Evolutionary conservation across 805 yeast genomes (phyloP), one percentile per base, ranked within the genome.

Genomic region (Barnettozyma salicaria): DNA sequence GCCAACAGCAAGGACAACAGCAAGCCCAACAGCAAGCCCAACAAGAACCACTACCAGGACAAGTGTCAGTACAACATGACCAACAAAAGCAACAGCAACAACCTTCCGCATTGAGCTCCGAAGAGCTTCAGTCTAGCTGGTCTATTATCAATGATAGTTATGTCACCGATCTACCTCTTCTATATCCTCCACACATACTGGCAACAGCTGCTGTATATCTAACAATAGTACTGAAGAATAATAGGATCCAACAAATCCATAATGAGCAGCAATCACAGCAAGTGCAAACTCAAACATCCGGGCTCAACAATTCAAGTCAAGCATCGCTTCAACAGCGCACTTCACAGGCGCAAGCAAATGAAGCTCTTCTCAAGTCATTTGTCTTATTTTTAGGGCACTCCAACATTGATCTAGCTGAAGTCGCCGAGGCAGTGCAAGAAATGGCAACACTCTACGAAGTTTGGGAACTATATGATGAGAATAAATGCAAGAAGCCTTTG

Each of bases 141-240:
- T 81, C 94, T 1, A 67, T 89, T 34, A 72, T 92, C 25, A 92
- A 88, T 57, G 97, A 90, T 55, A 76, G 89, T 44, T 89, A 83
- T 57, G 78, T 87, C 30, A 87, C 96, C 1, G 97, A 92, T 56
- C 64, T 85, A 13, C 90, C 86, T 40, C 59, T 92, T 32, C 56
- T 89, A 12, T 80, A 76, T 45, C 90, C 97, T 1, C 98, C 98
- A 0, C 96, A 89, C 60, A 74, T 88, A 9, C 72, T 89, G 7
- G 95, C 97, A 4, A 61, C 82, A 27, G 76, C 92, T 0, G 74
- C 96, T 9, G 63, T 89, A n/a, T 88, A 86, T 59, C 67, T 89
- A 37, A 80, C 95, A 0, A 63, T 86, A 1, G 77, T 82, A 18
- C 57, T 83, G 31, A 71, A 72, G 43, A 64, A 61, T 36, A 49